Percentiles rank a stretch among this genome's conserved stretches.
These are phyloP conservation scores for Xanthoceras sorbifolium DNA, from an alignment of 345 rosid species.

Conservation along the genomic window DNA sequence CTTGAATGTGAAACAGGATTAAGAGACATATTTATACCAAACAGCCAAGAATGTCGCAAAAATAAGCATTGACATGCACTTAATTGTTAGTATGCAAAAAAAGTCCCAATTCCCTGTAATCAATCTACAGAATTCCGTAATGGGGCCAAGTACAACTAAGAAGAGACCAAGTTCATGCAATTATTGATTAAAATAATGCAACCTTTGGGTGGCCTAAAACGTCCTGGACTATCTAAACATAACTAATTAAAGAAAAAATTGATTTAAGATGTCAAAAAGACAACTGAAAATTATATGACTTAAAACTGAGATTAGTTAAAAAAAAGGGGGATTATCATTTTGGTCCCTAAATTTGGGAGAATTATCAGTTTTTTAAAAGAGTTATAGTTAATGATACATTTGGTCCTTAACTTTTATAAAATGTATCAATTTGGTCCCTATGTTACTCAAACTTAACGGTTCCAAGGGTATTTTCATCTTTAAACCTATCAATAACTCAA, in stretches of 20 bases:
- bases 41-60: conserved; percentile 23
- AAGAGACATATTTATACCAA: conserved; percentile 32
- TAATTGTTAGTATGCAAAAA: conserved; percentile 5
- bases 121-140: conserved; percentile 18
- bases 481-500: no score
- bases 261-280: neutral
- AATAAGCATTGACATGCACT: conserved; percentile 27
- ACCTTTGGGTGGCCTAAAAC: conserved; percentile 15
- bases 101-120: conserved; percentile 26
- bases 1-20: conserved; percentile 23
- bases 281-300: neutral
- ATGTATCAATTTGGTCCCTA: no score
- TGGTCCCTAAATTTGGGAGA: no score
- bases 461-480: no score
- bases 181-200: conserved; percentile 22
- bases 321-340: no score
- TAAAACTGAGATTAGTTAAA: no score
- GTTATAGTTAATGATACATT: no score
- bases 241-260: conserved; percentile 21
- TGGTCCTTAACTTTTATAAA: no score
- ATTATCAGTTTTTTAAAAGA: no score
- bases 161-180: conserved; percentile 18
- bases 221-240: no score
- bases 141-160: conserved; percentile 46
- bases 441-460: no score